Base-by-base conservation (phyloP, 306 rosid genomes). In the Canavalia ensiformis region DNA sequence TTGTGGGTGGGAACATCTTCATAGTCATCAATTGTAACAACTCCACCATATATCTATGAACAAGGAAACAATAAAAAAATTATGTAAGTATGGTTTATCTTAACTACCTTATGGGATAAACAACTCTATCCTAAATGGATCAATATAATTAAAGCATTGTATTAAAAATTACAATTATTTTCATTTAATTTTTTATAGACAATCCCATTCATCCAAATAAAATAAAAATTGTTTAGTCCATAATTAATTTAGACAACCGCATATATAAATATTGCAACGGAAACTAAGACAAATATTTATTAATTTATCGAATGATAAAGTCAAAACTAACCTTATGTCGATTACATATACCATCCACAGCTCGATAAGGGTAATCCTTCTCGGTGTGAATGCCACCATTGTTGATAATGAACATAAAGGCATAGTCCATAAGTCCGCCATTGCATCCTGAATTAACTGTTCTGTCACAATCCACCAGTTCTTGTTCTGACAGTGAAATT, bases 371-470 rank as follows among this genome's bases (percentile, higher is more conserved):
- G 79, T 95, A 95, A 88, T 92, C 97, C 1, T 89, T 90, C 50
- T 95, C 98, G 3, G 88, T 60, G 83, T 95, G 97, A 67, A 95
- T 90, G 54, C 98, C 98, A 7, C 97, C 95, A 50, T 92, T 95
- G 51, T 81, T 85, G 64, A 95, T 90, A 72, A 95, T 92, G 86
- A 90, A 95, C 83, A 92, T 88, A 39, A 88, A 92, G 66, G 81
- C 98, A 7, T 91, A 84, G 42, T 90, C 97, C 95, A 91, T 89
- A 35, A 92, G 87, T 12, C 97, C 98, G 0, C 98, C 98, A 68
- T 88, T 79, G 76, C 97, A 95, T 47, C 98, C 98, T 83, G 87
- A 86, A 37, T 95, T 92, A 29, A 87, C 76, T 6, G 91, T 12
- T 63, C 58, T 92, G 71, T 95, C 98, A 60, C 98, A 95, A 70